phyloP scores from a whole-genome alignment of 805 yeast species.

The Diddensiella santjacobensis region DNA sequence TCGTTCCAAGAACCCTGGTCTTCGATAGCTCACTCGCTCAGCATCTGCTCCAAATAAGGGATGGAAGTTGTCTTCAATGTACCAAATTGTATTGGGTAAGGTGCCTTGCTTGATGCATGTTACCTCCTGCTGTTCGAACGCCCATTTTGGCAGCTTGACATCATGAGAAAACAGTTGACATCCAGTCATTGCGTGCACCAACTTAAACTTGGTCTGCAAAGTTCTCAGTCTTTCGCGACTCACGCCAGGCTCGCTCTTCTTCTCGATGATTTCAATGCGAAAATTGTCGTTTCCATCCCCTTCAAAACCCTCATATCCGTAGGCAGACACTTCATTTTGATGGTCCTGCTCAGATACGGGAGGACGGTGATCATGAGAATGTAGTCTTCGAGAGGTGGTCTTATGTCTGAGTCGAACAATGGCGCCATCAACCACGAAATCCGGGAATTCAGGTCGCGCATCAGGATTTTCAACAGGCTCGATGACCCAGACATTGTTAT shows the following conservation, averaged over 20 bases:
- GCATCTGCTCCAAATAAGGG: constrained; percentile 42
- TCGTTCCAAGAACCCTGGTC: constrained; percentile 46
- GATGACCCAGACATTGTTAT: constrained; percentile 73
- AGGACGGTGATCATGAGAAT: constrained; percentile 72
- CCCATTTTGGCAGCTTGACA: constrained; percentile 78
- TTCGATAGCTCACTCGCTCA: constrained; percentile 33
- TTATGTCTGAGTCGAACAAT: constrained; percentile 67
- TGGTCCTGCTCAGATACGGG: constrained; percentile 91
- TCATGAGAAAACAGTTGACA: constrained; percentile 76
- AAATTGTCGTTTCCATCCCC: constrained; percentile 73
- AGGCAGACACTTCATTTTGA: constrained; percentile 73
- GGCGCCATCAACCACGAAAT: constrained; percentile 52
- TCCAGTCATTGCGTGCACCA: constrained; percentile 60
- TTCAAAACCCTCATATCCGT: constrained; percentile 56
- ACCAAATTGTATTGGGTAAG: constrained; percentile 65
- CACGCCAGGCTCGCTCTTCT: constrained; percentile 35
- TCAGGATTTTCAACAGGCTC: constrained; percentile 40
- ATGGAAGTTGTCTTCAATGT: constrained; percentile 61
- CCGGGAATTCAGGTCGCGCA: constrained; percentile 32
- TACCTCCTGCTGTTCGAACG: constrained; percentile 80
- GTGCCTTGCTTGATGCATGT: constrained; percentile 76
- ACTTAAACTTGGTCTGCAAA: constrained; percentile 64
- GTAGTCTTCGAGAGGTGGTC: constrained; percentile 61
- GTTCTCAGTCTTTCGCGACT: constrained; percentile 45
- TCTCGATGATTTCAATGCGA: constrained; percentile 50